A percentile compares a stretch with the other conserved stretches of the same genome.
These are phyloP conservation scores for Hypericum perforatum DNA, from an alignment of 345 rosid species.

Conservation along the genomic window DNA sequence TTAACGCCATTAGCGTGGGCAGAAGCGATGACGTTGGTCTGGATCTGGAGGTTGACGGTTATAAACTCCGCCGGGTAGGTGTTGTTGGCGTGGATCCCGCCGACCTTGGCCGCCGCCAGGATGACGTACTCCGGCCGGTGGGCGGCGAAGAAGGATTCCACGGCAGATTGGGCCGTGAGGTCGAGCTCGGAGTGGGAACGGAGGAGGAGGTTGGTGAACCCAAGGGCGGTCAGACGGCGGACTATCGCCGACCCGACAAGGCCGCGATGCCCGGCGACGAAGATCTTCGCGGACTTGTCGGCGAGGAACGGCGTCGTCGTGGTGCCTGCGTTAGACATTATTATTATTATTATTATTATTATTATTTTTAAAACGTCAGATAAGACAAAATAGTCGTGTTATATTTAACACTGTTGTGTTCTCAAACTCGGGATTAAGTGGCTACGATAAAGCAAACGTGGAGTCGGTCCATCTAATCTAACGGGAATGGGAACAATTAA, in stretches of 20 bases:
- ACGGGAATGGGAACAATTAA: too few species aligned
- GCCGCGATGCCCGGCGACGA: slow-evolving; percentile 94
- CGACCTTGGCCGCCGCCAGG: slow-evolving; percentile 92
- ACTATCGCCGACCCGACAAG: slow-evolving; percentile 88
- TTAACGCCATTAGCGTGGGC: slow-evolving; percentile 52
- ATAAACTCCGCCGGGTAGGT: slow-evolving; percentile 97
- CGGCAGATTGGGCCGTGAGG: slow-evolving; percentile 68
- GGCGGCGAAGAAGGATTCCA: slow-evolving; percentile 58
- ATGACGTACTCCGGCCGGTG: slow-evolving; percentile 64
- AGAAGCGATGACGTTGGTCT: slow-evolving; percentile 82
- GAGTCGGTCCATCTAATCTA: too few species aligned
- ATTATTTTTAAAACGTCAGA: too few species aligned
- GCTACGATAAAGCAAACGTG: too few species aligned
- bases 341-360: too few species aligned
- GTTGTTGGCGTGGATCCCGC: slow-evolving; percentile 93
- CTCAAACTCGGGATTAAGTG: too few species aligned
- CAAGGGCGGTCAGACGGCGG: slow-evolving; percentile 48
- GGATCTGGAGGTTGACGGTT: slow-evolving; percentile 81
- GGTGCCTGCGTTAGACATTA: too few species aligned
- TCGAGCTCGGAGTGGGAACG: slow-evolving; percentile 76
- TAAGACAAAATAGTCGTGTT: too few species aligned
- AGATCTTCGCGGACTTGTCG: slow-evolving; percentile 65
- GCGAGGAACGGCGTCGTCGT: slow-evolving; percentile 33
- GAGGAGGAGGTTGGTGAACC: slow-evolving; percentile 57
- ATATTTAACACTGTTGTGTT: too few species aligned